Evolutionary conservation across 2,329 filamentous ascomycete species (phyloP), one percentile per base, ranked within the genome.

Genomic region (Alternaria viburni): DNA sequence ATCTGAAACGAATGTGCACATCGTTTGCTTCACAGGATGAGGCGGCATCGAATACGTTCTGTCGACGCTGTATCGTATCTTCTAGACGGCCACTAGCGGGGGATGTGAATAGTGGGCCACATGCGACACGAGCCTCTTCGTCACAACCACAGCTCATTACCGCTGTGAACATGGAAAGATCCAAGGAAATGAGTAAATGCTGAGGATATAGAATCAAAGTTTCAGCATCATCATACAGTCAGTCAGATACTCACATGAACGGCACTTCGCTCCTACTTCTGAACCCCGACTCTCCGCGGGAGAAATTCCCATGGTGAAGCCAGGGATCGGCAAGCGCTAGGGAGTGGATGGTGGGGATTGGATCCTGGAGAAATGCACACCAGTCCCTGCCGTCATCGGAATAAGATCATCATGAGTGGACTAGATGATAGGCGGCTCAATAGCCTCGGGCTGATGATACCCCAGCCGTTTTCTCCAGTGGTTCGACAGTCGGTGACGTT

Each of bases 301-400:
- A 36, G 30, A 23, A 52, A 2, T n/a, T n/a, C n/a, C n/a, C n/a
- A n/a, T 52, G 25, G 28, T 19, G 49, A 54, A n/a, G 44, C 49
- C 59, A 44, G 45, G 30, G 62, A 69, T 70, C 68, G 59, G 56
- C 64, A 63, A 41, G 32, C 57, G 59, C 65, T 70, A 69, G 58
- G 19, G 52, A 44, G 50, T 46, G 57, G 47, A 45, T 44, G 64
- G 61, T 63, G 68, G 66, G 61, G 68, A 61, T 52, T 52, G 49
- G 28, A 5, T 52, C 13, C 28, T 52, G 49, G 49, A 52, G 30
- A 0, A 25, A 52, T 2, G 30, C 49, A 52, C 23, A 36, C 49
- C 49, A 52, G 49, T 25, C 49, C 4, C 19, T 41, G 28, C 49
- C 49, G 49, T 52, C 49, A 52, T 52, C 49, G 19, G 49, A 41